Evolutionary conservation across 139 green algal genomes (phyloP), one percentile per base, ranked within the genome.

Genomic region (Tetradesmus lagerheimii): DNA sequence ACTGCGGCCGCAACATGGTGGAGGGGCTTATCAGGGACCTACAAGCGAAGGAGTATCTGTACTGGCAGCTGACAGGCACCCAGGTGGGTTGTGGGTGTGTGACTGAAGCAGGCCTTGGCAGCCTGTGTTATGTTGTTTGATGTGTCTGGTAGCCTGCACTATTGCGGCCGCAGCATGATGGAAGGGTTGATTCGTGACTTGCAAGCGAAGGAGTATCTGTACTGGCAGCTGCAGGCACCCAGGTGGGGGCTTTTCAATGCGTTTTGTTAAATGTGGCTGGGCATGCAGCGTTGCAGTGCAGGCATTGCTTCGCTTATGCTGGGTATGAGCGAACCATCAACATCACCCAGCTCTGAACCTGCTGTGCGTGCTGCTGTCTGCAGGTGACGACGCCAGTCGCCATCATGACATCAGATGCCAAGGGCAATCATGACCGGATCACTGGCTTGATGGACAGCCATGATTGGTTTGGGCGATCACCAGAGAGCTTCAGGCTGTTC

Each of bases 391-490:
- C 98, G 0, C 98, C 98, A 0, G 92, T 99, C 6, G 98, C 96
- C 71, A 96, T 99, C 89, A 99, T 99, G 98, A 99, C 98, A 27
- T 97, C 92, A 2, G 96, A 98, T 31, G 98, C 98, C 76, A 99
- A 99, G 95, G 96, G 96, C 87, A 99, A 99, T 93, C 94, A 99
- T 93, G 71, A 81, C 50, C 94, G 96, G 31, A 96, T 99, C 53
- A 86, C 38, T 5, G 75, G 82, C 66, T 88, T 98, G 74, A 94
- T 98, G 87, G 92, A 95, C 84, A 41, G 79, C 3, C 66, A 89
- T 1, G 71, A 87, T 86, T 99, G 96, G 95, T 99, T 98, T 90
- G 98, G 98, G 14, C 88, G 98, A 9, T 94, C 96, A 23, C 53
- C 77, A 34, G 92, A 95, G 25, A 86, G 89, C 4, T 99, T 99